These are phyloP conservation scores for Xylaria polymorpha DNA, from an alignment of 2,329 filamentous ascomycete species.

Conservation along the genomic window DNA sequence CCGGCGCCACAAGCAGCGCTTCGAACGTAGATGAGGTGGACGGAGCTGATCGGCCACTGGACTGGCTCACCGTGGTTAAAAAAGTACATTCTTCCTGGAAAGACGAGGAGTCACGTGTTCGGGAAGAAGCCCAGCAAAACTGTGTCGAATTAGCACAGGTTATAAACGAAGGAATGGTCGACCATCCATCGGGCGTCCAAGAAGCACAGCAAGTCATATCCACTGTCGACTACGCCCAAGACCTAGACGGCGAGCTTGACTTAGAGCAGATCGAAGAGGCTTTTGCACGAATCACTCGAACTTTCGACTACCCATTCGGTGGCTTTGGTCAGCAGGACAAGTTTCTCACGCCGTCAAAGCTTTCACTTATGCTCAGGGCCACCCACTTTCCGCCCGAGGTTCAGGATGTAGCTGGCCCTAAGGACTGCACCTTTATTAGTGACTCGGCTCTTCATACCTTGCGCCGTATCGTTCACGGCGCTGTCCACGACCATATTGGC, in stretches of 20 bases:
- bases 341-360: constrained; percentile 87
- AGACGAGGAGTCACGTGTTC: constrained; percentile 84
- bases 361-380: constrained; percentile 83
- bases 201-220: constrained; percentile 10
- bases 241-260: constrained; percentile 77
- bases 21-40: constrained; percentile 56
- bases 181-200: constrained; percentile 43
- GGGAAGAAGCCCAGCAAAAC: constrained; percentile 85
- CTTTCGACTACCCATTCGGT: constrained; percentile 82
- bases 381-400: constrained; percentile 77
- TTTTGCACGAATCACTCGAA: constrained; percentile 79
- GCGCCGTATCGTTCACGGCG: constrained; percentile 73
- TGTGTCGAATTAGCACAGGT: constrained; percentile 85
- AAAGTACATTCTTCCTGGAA: constrained; percentile 83
- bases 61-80: constrained; percentile 83
- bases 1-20: constrained; percentile 64
- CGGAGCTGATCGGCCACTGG: constrained; percentile 71
- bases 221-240: constrained; percentile 44
- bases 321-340: constrained; percentile 88
- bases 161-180: constrained; percentile 77
- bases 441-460: constrained; percentile 86
- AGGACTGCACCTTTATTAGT: constrained; percentile 78
- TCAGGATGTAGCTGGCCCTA: constrained; percentile 85
- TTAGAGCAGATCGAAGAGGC: constrained; percentile 93
- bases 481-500: constrained; percentile 67